Conservation (phyloP, 805 yeast species). For the Wickerhamomyces chambardii region DNA sequence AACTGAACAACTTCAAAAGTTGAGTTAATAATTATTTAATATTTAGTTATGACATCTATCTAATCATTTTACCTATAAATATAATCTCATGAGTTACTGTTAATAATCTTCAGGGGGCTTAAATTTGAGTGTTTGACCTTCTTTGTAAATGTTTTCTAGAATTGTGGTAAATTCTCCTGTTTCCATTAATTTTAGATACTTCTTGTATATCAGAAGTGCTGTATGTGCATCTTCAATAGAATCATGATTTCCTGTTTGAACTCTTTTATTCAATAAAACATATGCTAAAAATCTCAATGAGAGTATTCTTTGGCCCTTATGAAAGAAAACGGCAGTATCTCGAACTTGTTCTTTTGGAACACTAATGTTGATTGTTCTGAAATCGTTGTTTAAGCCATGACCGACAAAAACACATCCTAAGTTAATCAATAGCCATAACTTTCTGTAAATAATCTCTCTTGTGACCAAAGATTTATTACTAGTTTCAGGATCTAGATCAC, state of each 20-base stretch:
- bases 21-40: background rate
- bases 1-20: slow-evolving; percentile 13
- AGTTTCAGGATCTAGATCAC: slow-evolving; percentile 68
- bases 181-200: slow-evolving; percentile 53
- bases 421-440: slow-evolving; percentile 84
- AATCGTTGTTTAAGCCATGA: slow-evolving; percentile 87
- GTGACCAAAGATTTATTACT: slow-evolving; percentile 69
- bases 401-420: slow-evolving; percentile 91
- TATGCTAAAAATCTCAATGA: slow-evolving; percentile 85
- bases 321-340: slow-evolving; percentile 80
- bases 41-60: too few relatives aligned
- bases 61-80: too few relatives aligned
- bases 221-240: slow-evolving; percentile 94
- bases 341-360: slow-evolving; percentile 82
- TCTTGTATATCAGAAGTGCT: slow-evolving; percentile 70
- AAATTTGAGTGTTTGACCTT: slow-evolving; percentile 35
- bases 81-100: too few relatives aligned
- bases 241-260: slow-evolving; percentile 92
- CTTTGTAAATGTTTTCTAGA: slow-evolving; percentile 60
- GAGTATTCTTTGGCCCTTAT: slow-evolving; percentile 67
- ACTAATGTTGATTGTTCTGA: slow-evolving; percentile 84
- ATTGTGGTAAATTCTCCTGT: slow-evolving; percentile 52
- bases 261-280: slow-evolving; percentile 60
- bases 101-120: slow-evolving; percentile 13
- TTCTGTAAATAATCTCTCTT: slow-evolving; percentile 75